Evolutionary conservation across 2,329 filamentous ascomycete species (phyloP), one percentile per base, ranked within the genome.

Genomic region (Colletotrichum sp.): DNA sequence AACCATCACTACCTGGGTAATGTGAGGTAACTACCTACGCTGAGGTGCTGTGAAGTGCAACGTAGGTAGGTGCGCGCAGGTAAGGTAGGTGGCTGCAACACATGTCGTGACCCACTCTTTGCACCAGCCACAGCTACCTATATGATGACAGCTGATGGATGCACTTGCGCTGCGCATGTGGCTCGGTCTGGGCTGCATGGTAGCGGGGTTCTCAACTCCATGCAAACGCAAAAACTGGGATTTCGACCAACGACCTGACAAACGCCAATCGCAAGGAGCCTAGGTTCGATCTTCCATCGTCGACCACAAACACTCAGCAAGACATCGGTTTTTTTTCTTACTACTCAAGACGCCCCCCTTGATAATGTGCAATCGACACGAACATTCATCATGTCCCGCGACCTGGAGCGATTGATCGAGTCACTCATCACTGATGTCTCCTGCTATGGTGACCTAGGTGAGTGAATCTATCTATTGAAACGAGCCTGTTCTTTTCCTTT

Each of bases 381-480:
- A 22, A 13, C 22, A n/a, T 32, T 16, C 36, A 72, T 12, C 57
- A 78, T 78, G 77, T 75, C 76, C 32, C 66, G 68, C 27, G 76
- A 77, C 32, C 72, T 78, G 19, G 77, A 78, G 68, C 72, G 70
- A 71, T 52, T 78, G 63, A 76, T 78, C 34, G 72, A 77, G 52
- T 75, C 61, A 52, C 72, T 78, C 32, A 73, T 78, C 27, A 74
- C 73, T 52, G 77, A 78, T 34, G 76, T 77, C 55, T 78, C 77
- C 16, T 78, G 77, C 48, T 77, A 78, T 39, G 77, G 77, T 19
- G 75, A 77, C 22, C 32, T 76, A 22, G 77, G 77, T 78, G 22
- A 76, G 77, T 72, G 32, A 66, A 27, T n/a, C 48, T 32, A 39
- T 19, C 48, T 52, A 27, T 39, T 39, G 22, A 30, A 59, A 30